Conservation (phyloP, 768 basidiomycete genomes). For the Pleurotus giganteus region DNA sequence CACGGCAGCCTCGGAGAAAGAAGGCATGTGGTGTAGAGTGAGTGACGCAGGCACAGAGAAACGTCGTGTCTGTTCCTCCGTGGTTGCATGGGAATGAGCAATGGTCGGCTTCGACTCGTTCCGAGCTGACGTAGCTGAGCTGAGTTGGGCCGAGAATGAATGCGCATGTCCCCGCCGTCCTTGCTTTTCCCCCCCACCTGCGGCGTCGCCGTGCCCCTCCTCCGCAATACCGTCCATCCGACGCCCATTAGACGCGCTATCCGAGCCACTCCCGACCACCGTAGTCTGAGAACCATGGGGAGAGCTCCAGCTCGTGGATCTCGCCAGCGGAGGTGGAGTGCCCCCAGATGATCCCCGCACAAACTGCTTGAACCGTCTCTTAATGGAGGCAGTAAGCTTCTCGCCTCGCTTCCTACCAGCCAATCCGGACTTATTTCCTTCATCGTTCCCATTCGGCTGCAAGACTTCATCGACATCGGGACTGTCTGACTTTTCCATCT, state of each 20-base stretch:
- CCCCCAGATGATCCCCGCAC: neutral
- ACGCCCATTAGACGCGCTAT: too few relatives aligned
- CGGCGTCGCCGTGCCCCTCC: neutral
- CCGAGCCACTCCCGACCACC: too few relatives aligned
- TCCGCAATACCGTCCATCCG: too few relatives aligned
- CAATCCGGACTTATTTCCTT: constrained; percentile 23
- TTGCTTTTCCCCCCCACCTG: neutral
- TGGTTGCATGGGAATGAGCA: neutral
- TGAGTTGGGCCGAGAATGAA: neutral
- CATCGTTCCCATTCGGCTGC: neutral
- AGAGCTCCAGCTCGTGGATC: neutral
- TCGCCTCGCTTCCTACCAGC: constrained; percentile 2
- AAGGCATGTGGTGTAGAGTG: neutral
- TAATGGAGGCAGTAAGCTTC: constrained; percentile 29
- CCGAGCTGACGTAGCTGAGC: neutral
- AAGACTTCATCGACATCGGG: constrained; percentile 2
- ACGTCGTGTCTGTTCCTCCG: neutral
- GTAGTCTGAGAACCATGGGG: too few relatives aligned
- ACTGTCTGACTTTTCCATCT: constrained; percentile 25
- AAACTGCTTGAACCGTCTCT: constrained; percentile 32
- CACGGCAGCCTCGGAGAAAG: neutral
- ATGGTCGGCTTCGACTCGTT: neutral
- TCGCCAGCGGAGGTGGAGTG: neutral
- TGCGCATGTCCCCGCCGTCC: neutral
- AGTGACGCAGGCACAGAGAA: neutral